Percentiles rank a stretch among this genome's conserved stretches.
phyloP scores from a whole-genome alignment of 345 rosid species.

The Bretschneidera sinensis region DNA sequence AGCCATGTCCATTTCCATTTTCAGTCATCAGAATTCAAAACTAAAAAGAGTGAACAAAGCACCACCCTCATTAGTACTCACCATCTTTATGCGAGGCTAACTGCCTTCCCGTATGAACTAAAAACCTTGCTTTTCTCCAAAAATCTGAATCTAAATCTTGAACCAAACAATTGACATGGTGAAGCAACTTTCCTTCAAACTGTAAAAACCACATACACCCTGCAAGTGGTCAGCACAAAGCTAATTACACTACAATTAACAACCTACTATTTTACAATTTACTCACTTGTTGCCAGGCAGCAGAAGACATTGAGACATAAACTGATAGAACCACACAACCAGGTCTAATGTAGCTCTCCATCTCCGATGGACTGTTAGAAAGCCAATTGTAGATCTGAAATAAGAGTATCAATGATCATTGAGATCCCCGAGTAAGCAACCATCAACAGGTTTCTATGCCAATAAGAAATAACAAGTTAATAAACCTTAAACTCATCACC shows the following conservation, averaged over 20 bases:
- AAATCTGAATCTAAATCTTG: slow-evolving; percentile 52
- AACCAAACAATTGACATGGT: slow-evolving; percentile 44
- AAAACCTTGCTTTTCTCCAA: slow-evolving; percentile 73
- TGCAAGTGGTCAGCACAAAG: slow-evolving; percentile 28
- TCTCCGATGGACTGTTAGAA: slow-evolving; percentile 81
- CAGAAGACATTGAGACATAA: slow-evolving; percentile 66
- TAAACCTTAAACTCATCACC: slow-evolving; percentile 29
- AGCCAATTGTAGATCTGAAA: slow-evolving; percentile 84
- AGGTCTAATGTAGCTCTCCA: slow-evolving; percentile 97
- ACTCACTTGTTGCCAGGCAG: slow-evolving; percentile 80
- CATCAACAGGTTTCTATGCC: background rate
- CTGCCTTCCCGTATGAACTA: slow-evolving; percentile 57
- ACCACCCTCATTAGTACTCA: slow-evolving; percentile 24
- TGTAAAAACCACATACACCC: slow-evolving; percentile 31
- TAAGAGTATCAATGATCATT: slow-evolving; percentile 11
- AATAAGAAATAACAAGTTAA: slow-evolving; percentile 5
- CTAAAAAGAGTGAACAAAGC: background rate
- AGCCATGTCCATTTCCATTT: background rate
- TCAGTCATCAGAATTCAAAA: background rate
- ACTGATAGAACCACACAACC: slow-evolving; percentile 84
- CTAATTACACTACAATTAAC: background rate
- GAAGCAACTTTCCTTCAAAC: slow-evolving; percentile 64
- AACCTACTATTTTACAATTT: slow-evolving; percentile 7
- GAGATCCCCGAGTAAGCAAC: slow-evolving; percentile 8
- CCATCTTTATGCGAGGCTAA: slow-evolving; percentile 75